Evolutionary conservation across 2,329 filamentous ascomycete genomes (phyloP), one percentile per base, ranked within the genome.

Genomic region (Fusarium xyrophilum): DNA sequence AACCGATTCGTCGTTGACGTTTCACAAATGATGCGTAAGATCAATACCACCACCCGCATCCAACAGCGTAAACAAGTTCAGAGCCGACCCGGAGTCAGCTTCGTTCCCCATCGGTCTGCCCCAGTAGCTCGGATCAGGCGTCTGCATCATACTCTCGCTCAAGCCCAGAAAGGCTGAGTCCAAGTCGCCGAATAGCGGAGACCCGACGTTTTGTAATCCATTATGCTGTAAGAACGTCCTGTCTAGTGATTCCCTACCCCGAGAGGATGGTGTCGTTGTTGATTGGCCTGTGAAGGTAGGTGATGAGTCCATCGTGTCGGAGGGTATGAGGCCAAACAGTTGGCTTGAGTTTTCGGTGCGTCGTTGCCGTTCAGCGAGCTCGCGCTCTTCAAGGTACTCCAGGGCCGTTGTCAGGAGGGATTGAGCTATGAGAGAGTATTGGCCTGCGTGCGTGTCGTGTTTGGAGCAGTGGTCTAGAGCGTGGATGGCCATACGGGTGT

Each of bases 31-130:
- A 63, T 81, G 79, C 11, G 79, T 83, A 40, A 86, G 74, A 69
- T 86, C 84, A 56, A 86, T 86, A 11, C 84, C 84, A 0, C 84
- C 84, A 3, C 83, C 82, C 0, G 80, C 80, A 38, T 86, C 84
- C 36, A 86, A 72, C 47, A 86, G 62, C 2, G 84, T 81, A 67
- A 86, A 86, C 17, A 86, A 56, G 54, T 86, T 86, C 25, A 86
- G 56, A 65, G 62, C 82, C 72, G 72, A 84, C 73, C 60, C 80
- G 67, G 81, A 78, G 54, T 85, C 83, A 7, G 74, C 76, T 8
- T 82, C 82, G 14, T 73, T 73, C 1, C 80, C 79, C 21, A 79
- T 72, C 7, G 76, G 76, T 3, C 74, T 77, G 51, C 76, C 77
- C 74, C 82, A 78, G 12, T 79, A 76, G 4, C 77, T 78, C 6